Base-by-base conservation (phyloP, 192 early-diverging fungal species). In the Podila clonocystis region DNA sequence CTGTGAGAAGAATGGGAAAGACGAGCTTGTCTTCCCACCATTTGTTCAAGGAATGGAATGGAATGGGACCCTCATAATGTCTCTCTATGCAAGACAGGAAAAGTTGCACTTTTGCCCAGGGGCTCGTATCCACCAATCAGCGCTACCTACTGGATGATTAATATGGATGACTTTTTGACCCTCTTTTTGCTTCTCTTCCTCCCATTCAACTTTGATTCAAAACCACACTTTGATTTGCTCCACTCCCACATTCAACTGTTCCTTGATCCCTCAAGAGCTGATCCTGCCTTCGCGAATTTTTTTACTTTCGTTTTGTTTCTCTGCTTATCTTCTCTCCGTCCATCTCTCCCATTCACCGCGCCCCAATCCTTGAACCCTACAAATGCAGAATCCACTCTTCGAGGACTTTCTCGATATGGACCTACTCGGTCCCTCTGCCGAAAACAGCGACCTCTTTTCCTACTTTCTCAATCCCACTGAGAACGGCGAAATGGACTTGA, bases 401-500 rank as follows among this genome's bases (percentile, higher is more conserved):
- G 52, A 55, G 52, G 52, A 55, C 52, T 55, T 55, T 55, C 52
- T 55, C 52, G 52, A 55, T 22, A 55, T 55, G 52, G 52, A 55
- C 52, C 52, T 55, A 26, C 52, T 55, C 11, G 52, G 52, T 26
- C 22, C 52, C 24, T 55, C 52, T n/a, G 52, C 52, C 52, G 52
- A 55, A 26, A 55, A 11, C 22, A 24, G 1, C 24, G 52, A 55
- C 52, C 20, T 55, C 52, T 55, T 55, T 22, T 55, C 52, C 8
- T 55, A 55, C 22, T 55, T 55, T 55, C 52, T 55, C 52, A 26
- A 55, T 17, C 52, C 52, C 20, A 26, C 24, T 7, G 52, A 55
- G 52, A 55, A 26, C 17, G 52, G 52, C 11, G 52, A 55, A n/a
- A 55, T 55, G 52, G 52, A 55, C 52, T 55, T 55, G 52, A 55